Base-by-base conservation (phyloP, 768 basidiomycete genomes). In the Cystobasidium tubakii region DNA sequence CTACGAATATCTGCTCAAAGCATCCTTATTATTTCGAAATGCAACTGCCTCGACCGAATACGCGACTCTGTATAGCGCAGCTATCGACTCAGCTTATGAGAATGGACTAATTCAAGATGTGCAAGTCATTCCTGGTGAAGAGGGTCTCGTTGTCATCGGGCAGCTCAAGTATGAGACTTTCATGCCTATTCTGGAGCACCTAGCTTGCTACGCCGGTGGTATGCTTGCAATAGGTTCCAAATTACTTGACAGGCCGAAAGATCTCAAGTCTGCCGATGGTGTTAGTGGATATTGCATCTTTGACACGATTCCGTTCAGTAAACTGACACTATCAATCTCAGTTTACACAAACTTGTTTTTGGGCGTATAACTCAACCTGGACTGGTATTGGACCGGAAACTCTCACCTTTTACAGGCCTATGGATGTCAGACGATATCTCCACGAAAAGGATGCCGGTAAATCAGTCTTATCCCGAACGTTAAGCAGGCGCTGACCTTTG, bases 1-100 rank as follows among this genome's bases (percentile, higher is more conserved):
- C 70, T 82, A 81, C 42, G 81, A 82, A 57, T 83, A 82, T 74
- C 79, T 82, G 17, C 81, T 84, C 81, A 84, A 84, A 75, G 79
- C 81, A 42, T 80, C 81, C 57, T 81, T 82, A 63, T 78, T 84
- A 4, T 77, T 83, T 0, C 79, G 80, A 13, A 76, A 78, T 10
- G 73, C 75, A 12, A 67, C 66, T 9, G 75, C 79, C 3, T 73
- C 66, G 29, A 13, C 80, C n/a, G 80, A 81, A 53, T 83, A 81
- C 76, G 62, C 70, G 13, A 65, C 77, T 1, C 77, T 83, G 73
- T 84, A 83, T 75, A 77, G 72, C 1, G 74, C 74, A 25, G 80
- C 82, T 0, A 77, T 83, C 60, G 82, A 82, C 34, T 77, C 72
- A 31, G 81, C 81, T 2, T 76, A 79, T 62, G 57, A 80, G 17